Percentiles rank a stretch among this genome's conserved stretches.
Evolutionary conservation across 78 protist genomes (phyloP).

Genomic region (Dictyostelium intermedium): DNA sequence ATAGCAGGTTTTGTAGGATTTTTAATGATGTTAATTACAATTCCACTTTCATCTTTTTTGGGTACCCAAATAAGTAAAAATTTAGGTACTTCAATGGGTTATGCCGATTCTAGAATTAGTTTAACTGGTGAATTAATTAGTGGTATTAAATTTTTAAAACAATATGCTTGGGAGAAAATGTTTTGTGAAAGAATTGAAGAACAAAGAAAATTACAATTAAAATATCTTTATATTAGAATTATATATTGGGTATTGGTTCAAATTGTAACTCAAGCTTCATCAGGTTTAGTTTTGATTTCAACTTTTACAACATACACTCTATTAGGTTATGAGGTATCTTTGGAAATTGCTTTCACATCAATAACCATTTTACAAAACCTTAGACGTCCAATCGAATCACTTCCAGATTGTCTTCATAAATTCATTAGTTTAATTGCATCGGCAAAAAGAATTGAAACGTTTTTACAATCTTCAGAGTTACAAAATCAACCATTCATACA

Average conservation of each 20-base stretch:
- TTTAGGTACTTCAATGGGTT: neutral
- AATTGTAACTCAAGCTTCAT: neutral
- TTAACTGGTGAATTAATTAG: constrained; percentile 11
- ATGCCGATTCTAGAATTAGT: constrained; percentile 12
- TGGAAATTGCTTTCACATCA: constrained; percentile 27
- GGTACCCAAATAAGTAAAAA: neutral
- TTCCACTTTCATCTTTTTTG: neutral
- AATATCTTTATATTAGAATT: neutral
- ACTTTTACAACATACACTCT: constrained; percentile 5
- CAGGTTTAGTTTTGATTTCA: constrained; percentile 35
- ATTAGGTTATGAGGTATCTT: constrained; percentile 2
- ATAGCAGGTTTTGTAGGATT: constrained; percentile 38
- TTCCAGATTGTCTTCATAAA: constrained; percentile 27
- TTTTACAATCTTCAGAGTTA: constrained; percentile 8
- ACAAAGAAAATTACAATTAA: constrained; percentile 6
- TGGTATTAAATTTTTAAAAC: constrained; percentile 52
- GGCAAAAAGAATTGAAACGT: constrained; percentile 15
- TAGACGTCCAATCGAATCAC: constrained; percentile 32
- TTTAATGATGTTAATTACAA: constrained; percentile 10
- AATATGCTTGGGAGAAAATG: constrained; percentile 50
- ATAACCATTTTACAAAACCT: constrained; percentile 37
- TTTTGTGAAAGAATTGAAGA: constrained; percentile 17
- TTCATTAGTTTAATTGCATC: neutral
- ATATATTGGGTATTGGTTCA: neutral
- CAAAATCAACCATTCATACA: neutral